These are phyloP conservation scores for Saccharomycopsis amapae DNA, from an alignment of 805 yeast genomes.

Conservation along the genomic window DNA sequence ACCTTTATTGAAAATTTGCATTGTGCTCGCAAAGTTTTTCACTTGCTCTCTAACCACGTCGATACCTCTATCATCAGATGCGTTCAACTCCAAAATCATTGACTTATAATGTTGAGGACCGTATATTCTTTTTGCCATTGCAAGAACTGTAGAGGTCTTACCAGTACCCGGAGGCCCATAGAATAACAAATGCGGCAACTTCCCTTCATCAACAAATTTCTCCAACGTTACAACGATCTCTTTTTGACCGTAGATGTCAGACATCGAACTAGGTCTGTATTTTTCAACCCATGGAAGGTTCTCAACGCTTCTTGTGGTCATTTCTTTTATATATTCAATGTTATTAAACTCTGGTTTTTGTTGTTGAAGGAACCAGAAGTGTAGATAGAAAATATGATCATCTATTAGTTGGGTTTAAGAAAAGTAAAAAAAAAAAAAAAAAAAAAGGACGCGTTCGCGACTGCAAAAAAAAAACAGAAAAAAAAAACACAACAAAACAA, in stretches of 20 bases:
- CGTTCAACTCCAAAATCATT: constrained; percentile 92
- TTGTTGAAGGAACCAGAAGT: too few relatives aligned
- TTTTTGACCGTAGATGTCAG: constrained; percentile 87
- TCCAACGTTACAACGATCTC: constrained; percentile 67
- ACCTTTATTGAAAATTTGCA: constrained; percentile 82
- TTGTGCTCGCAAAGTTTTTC: constrained; percentile 91
- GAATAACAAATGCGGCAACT: constrained; percentile 84
- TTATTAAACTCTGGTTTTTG: too few relatives aligned
- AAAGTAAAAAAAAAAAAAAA: too few relatives aligned
- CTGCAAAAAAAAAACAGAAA: too few relatives aligned
- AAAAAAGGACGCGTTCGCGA: too few relatives aligned
- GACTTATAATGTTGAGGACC: constrained; percentile 70
- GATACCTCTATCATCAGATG: constrained; percentile 96
- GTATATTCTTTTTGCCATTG: constrained; percentile 79
- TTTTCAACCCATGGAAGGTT: constrained; percentile 91
- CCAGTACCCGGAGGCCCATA: constrained; percentile 97
- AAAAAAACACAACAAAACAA: too few relatives aligned
- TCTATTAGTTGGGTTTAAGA: too few relatives aligned
- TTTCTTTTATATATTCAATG: too few relatives aligned
- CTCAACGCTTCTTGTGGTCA: too few relatives aligned
- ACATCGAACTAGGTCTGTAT: constrained; percentile 78
- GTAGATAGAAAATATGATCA: too few relatives aligned
- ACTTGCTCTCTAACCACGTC: constrained; percentile 97
- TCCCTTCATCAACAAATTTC: constrained; percentile 74
- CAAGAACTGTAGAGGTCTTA: constrained; percentile 81